Evolutionary conservation across 805 yeast species (phyloP), one percentile per base, ranked within the genome.

Genomic region (Yarrowia sp.): DNA sequence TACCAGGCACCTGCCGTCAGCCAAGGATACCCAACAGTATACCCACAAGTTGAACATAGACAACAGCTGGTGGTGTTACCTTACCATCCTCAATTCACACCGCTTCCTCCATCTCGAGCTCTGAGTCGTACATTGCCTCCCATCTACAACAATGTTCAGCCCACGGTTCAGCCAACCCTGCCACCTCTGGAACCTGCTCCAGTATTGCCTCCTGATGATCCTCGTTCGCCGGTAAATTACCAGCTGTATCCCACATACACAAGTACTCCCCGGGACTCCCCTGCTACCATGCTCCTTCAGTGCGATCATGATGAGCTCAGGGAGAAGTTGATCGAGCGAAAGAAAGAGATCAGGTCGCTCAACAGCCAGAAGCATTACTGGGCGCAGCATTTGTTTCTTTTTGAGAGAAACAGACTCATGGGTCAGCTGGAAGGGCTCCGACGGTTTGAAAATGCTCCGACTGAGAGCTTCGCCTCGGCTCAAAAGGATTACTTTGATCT

Each of bases 341-440:
- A 15, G 3, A 38, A 35, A 10, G 45, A 53, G 15, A 19, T 53
- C 35, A 38, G 26, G n/a, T 12, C 19, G 3, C 45, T 53, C 10
- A 40, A 22, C 14, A 8, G 11, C 12, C 59, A 53, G 43, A 38
- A 40, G 12, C 43, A 40, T 8, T 9, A 14, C 8, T 53, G 22
- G 22, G 16, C 59, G 2, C 15, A 11, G 8, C 14, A 40, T 3
- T 38, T 56, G 11, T 41, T 56, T 22, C 38, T 22, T 9, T 56
- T 42, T 2, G 63, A 56, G 9, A 43, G 48, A 8, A 10, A 8
- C n/a, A 36, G 63, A 9, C 15, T 56, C 3, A 11, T 8, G 9
- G 5, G 40, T 9, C 63, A 56, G 8, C 36, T 56, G 19, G 63
- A 42, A 10, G 63, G n/a, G 10, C 63, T 56, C 22, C 19, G 63